phyloP scores from a whole-genome alignment of 305 asterid genomes.

The Fraxinus velutina region DNA sequence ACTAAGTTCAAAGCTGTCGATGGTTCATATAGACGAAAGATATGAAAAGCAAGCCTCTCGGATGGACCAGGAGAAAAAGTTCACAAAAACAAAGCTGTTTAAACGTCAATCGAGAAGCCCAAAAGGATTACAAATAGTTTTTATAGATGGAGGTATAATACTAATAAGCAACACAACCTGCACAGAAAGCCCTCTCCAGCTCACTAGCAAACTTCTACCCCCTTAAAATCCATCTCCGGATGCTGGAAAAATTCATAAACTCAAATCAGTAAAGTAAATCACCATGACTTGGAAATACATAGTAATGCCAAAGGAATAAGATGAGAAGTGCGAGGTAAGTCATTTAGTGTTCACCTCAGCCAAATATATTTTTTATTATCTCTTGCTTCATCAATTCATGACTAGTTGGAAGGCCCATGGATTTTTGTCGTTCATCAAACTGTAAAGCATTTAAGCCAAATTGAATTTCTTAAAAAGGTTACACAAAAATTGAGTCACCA shows the following conservation, averaged over 20 bases:
- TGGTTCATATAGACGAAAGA: neutral
- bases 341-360: constrained; percentile 39
- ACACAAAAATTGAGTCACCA: constrained; percentile 19
- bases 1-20: neutral
- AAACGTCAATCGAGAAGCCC: neutral
- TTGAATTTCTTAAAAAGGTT: neutral
- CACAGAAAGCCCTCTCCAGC: neutral
- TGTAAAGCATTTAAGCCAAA: neutral
- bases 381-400: constrained; percentile 22
- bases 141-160: neutral
- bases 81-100: neutral
- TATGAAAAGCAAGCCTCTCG: neutral
- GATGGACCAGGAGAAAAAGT: neutral
- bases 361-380: constrained; percentile 47
- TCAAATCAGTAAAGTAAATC: neutral
- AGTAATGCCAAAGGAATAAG: neutral
- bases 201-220: constrained; percentile 39
- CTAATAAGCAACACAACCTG: neutral
- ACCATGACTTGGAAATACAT: neutral
- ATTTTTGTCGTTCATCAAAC: constrained; percentile 29
- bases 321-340: neutral
- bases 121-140: neutral
- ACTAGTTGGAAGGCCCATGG: constrained; percentile 29
- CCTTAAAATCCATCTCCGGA: constrained; percentile 65
- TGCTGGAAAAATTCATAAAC: constrained; percentile 37